Percentiles rank a stretch among this genome's conserved stretches.
Conservation (phyloP, 106 monocot genomes). For the Hemerocallis citrina region DNA sequence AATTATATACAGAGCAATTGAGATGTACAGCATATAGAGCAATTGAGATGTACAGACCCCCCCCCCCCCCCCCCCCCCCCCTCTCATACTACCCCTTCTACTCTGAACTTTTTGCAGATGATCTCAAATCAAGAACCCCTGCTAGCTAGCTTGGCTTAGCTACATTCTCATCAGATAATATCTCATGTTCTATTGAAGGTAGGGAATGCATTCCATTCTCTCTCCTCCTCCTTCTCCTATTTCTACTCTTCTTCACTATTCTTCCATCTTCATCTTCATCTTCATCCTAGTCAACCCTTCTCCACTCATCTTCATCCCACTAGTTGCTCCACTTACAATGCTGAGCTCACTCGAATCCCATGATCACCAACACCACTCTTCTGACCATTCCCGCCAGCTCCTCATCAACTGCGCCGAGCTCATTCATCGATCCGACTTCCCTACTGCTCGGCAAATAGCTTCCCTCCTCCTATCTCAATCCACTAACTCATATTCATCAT, state of each 20-base stretch:
- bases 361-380: constrained; percentile 18
- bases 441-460: constrained; percentile 28
- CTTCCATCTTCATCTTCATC: neutral
- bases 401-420: constrained; percentile 63
- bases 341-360: constrained; percentile 48
- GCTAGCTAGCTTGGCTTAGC: too few relatives aligned
- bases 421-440: constrained; percentile 28
- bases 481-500: too few relatives aligned
- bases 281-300: constrained; percentile 16
- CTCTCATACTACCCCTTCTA: constrained; percentile 1
- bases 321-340: constrained; percentile 21
- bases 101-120: too few relatives aligned
- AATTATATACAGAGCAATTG: neutral
- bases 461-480: constrained; percentile 36
- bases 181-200: constrained; percentile 40
- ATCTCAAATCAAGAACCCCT: too few relatives aligned
- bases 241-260: neutral
- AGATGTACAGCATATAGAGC: neutral
- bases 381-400: constrained; percentile 26
- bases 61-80: neutral
- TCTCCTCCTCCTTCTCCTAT: constrained; percentile 2
- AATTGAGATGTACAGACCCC: neutral
- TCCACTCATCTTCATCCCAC: constrained; percentile 2
- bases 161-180: too few relatives aligned
- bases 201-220: constrained; percentile 21